Evolutionary conservation across 768 basidiomycete genomes (phyloP).

Genomic region (Boletus sp.): DNA sequence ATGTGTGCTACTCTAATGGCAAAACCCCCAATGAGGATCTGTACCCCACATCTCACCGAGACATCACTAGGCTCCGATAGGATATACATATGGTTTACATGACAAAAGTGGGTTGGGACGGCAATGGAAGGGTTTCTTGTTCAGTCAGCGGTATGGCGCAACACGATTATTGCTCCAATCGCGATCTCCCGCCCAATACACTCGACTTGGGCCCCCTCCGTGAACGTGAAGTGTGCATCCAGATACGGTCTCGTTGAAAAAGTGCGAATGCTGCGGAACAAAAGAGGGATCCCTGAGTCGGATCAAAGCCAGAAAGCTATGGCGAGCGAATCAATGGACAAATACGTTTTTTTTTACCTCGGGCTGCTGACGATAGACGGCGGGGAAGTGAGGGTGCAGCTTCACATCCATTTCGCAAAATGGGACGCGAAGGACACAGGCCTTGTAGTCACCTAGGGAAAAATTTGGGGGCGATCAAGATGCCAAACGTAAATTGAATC

Average conservation of each 20-base stretch:
- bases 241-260: constrained; percentile 11
- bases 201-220: constrained; percentile 1
- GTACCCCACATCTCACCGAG: constrained; percentile 20
- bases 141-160: constrained; percentile 10
- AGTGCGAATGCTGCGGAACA: constrained; percentile 9
- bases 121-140: constrained; percentile 14
- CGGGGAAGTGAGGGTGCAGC: constrained; percentile 7
- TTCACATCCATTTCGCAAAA: constrained; percentile 10
- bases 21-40: constrained; percentile 14
- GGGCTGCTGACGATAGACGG: not conserved
- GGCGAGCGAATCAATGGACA: constrained; percentile 7
- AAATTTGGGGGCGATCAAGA: constrained; percentile 12
- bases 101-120: constrained; percentile 6
- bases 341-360: constrained; percentile 11
- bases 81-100: constrained; percentile 12
- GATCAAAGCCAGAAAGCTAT: constrained; percentile 22
- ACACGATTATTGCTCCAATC: not conserved
- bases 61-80: not conserved
- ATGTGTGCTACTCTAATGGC: not conserved
- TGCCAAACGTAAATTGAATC: constrained; percentile 23
- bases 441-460: constrained; percentile 11
- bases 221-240: constrained; percentile 5
- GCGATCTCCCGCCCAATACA: constrained; percentile 14
- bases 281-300: constrained; percentile 23
- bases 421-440: constrained; percentile 10